A percentile compares a stretch with the other conserved stretches of the same genome.
Evolutionary conservation across 805 yeast genomes (phyloP).

Genomic region (Candida qinlingensis): DNA sequence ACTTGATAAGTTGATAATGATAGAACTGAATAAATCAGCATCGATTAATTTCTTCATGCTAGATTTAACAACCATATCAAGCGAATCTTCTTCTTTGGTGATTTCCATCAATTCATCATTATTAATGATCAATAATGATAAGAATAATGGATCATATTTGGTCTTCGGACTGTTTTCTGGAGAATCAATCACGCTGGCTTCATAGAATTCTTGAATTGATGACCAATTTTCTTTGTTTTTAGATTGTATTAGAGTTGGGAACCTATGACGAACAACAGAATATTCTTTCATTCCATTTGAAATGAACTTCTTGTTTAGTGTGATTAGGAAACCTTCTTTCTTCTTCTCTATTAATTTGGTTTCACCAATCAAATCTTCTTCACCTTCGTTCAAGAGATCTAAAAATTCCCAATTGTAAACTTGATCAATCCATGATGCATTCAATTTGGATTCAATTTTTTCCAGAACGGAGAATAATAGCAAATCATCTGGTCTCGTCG

Average conservation of each 20-base stretch:
- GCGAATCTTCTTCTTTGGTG: slow-evolving; percentile 26
- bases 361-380: slow-evolving; percentile 42
- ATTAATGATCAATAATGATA: slow-evolving; percentile 55
- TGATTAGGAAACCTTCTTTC: slow-evolving; percentile 43
- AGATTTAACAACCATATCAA: slow-evolving; percentile 28
- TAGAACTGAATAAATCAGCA: slow-evolving; percentile 46
- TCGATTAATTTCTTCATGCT: slow-evolving; percentile 55
- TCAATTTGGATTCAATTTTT: slow-evolving; percentile 47
- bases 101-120: slow-evolving; percentile 55
- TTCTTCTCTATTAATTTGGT: slow-evolving; percentile 42
- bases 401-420: slow-evolving; percentile 64
- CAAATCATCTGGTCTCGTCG: slow-evolving; percentile 54
- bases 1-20: slow-evolving; percentile 42
- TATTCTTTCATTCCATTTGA: slow-evolving; percentile 41
- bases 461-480: slow-evolving; percentile 52
- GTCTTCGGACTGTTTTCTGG: slow-evolving; percentile 23
- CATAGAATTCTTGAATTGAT: slow-evolving; percentile 27
- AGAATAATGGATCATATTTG: slow-evolving; percentile 65
- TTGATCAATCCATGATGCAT: slow-evolving; percentile 59
- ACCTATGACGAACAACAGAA: slow-evolving; percentile 21
- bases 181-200: slow-evolving; percentile 14
- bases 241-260: slow-evolving; percentile 24
- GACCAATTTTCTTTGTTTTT: slow-evolving; percentile 21
- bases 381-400: slow-evolving; percentile 33
- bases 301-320: slow-evolving; percentile 45